Evolutionary conservation across 306 rosid genomes (phyloP).

Genomic region (Cucumis sativus): Cucumber_9930_V3 NC_026661.2:19270001-19270500

Average conservation of each 20-base stretch:
- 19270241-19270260: constrained; percentile 91
- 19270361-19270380: constrained; percentile 92
- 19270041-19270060: constrained; percentile 98
- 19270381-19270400: constrained; percentile 81
- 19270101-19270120: constrained; percentile 99
- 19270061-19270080: constrained; percentile 96
- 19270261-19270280: constrained; percentile 73
- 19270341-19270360: constrained; percentile 90
- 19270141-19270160: constrained; percentile 96
- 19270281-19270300: constrained; percentile 89
- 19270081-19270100: constrained; percentile 99
- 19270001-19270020: constrained; percentile 99
- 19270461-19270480: constrained; percentile 90
- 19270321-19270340: constrained; percentile 91
- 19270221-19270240: constrained; percentile 95
- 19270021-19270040: constrained; percentile 98
- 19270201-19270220: constrained; percentile 88
- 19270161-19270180: constrained; percentile 98
- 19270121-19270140: constrained; percentile 99
- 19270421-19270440: constrained; percentile 97
- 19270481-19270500: constrained; percentile 17
- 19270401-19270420: constrained; percentile 98
- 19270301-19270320: constrained; percentile 89
- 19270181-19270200: constrained; percentile 87
- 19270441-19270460: constrained; percentile 99